Evolutionary conservation across 2,329 filamentous ascomycete species (phyloP), one percentile per base, ranked within the genome.

Genomic region (Colletotrichum tanaceti): DNA sequence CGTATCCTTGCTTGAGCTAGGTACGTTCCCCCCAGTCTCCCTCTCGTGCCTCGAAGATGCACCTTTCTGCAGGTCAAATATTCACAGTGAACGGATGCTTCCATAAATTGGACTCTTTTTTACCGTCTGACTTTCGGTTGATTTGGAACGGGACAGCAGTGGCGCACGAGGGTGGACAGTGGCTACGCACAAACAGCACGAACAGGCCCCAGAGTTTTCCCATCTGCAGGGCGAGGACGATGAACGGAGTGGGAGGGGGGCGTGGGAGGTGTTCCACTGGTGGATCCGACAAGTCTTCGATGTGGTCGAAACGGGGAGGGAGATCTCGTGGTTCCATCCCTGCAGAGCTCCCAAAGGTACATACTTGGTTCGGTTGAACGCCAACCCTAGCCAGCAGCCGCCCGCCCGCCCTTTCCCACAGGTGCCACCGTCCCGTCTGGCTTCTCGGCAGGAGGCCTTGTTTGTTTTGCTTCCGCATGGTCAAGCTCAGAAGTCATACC

Each of bases 301-400:
- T 69, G 62, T 39, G 62, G 66, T 70, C 63, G 71, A 72, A 72
- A 72, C 71, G 71, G 71, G 67, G 32, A 35, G 41, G 50, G 65
- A 71, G 71, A 72, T 72, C 71, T 72, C 63, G 66, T 67, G 70
- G 71, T 64, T 68, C 65, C 47, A 70, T 72, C 70, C 70, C 66
- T 72, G 71, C 66, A 72, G 70, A 69, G 63, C 70, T 58, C 58
- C 52, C 58, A 64, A 69, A 43, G 43, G 62, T 35, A 35, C 70
- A 63, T 43, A 43, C 44, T 60, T 62, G 59, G 65, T 71, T 67
- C 69, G 71, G 65, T 61, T 65, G 55, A 66, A 71, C 65, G 62
- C 71, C 62, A 72, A 38, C 47, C 58, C 44, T 64, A 57, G 65
- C 55, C 60, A 68, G 46, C 50, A 60, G 52, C 57, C 43, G 58